A percentile compares a stretch with the other conserved stretches of the same genome.
phyloP scores from a whole-genome alignment of 1,139 yeast genomes.

The Taphrina flavorubra region DNA sequence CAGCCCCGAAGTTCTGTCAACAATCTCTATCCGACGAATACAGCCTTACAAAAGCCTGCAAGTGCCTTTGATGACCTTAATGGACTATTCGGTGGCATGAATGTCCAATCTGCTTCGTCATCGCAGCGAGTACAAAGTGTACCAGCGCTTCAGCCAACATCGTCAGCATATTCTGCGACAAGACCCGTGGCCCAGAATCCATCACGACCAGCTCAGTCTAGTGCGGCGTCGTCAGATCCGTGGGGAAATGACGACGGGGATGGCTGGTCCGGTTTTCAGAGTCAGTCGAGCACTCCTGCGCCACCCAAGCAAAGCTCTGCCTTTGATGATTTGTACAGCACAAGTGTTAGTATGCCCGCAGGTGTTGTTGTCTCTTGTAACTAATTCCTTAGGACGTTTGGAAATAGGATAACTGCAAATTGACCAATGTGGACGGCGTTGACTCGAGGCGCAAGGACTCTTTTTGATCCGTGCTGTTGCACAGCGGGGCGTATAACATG shows the following conservation, averaged over 20 bases:
- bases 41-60: neutral
- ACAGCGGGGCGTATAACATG: too few relatives aligned
- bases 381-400: constrained; percentile 29
- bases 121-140: constrained; percentile 15
- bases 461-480: too few relatives aligned
- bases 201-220: neutral
- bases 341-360: constrained; percentile 22
- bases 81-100: constrained; percentile 35
- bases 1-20: neutral
- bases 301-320: constrained; percentile 20
- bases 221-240: neutral
- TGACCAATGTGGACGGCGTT: too few relatives aligned
- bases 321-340: constrained; percentile 34
- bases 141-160: neutral
- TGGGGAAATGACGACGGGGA: constrained; percentile 18
- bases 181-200: neutral
- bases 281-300: neutral
- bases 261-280: neutral
- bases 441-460: too few relatives aligned
- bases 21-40: neutral
- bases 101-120: constrained; percentile 19
- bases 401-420: constrained; percentile 5
- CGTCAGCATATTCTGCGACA: neutral
- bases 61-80: constrained; percentile 31
- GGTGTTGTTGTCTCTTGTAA: neutral